Evolutionary conservation across 75 land plant genomes (phyloP).

Genomic region (Adiantum capillusveneris): DNA sequence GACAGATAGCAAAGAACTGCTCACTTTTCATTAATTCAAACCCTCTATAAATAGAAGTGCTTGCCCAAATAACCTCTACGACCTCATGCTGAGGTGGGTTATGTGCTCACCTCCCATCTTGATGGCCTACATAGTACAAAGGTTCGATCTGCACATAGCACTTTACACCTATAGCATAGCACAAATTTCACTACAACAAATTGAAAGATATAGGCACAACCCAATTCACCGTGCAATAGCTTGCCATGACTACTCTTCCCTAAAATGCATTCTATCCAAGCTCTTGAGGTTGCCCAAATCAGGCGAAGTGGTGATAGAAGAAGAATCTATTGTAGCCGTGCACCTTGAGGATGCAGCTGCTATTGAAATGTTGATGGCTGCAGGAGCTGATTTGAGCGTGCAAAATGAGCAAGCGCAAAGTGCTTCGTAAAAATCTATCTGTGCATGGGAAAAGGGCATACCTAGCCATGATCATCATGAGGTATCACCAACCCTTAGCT

Average conservation of each 20-base stretch:
- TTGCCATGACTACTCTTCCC: constrained; percentile 47
- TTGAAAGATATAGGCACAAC: constrained; percentile 65
- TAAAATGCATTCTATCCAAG: constrained; percentile 42
- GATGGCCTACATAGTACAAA: too few relatives aligned
- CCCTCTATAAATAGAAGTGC: too few relatives aligned
- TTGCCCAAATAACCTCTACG: too few relatives aligned
- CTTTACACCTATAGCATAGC: too few relatives aligned
- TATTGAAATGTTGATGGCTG: constrained; percentile 74
- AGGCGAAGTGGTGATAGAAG: constrained; percentile 75
- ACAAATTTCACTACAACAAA: too few relatives aligned
- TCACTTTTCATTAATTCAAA: too few relatives aligned
- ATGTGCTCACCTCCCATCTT: too few relatives aligned
- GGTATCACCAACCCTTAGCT: constrained; percentile 89
- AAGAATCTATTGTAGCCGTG: constrained; percentile 64
- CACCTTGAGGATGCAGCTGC: constrained; percentile 52
- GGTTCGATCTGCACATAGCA: too few relatives aligned
- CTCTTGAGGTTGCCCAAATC: constrained; percentile 68
- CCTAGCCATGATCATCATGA: constrained; percentile 76
- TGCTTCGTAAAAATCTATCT: constrained; percentile 84
- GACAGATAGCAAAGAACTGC: too few relatives aligned
- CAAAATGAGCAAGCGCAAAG: too few relatives aligned
- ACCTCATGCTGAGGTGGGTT: too few relatives aligned
- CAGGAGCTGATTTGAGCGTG: too few relatives aligned
- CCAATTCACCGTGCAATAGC: constrained; percentile 74
- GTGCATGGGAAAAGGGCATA: constrained; percentile 68